These are phyloP conservation scores for Chondrus crispus DNA, from an alignment of 23 red algal genomes.

Conservation along the genomic window DNA sequence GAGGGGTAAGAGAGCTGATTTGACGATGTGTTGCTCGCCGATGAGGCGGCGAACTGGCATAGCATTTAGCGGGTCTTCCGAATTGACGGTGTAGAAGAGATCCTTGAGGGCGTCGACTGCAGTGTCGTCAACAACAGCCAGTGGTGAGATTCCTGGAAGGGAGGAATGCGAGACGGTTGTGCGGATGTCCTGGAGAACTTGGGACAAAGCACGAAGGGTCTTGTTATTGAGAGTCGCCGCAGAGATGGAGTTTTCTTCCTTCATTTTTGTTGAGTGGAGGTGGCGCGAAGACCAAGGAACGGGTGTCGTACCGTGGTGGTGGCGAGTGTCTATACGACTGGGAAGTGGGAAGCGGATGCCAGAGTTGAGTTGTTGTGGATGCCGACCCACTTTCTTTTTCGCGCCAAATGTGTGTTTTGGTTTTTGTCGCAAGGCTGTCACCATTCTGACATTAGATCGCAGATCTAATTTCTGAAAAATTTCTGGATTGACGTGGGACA, in stretches of 20 bases:
- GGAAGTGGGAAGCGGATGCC: too few species aligned
- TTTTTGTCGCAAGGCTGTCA: too few species aligned
- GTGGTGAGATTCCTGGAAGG: slow-evolving; percentile 29
- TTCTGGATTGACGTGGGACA: too few species aligned
- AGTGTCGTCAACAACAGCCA: slow-evolving; percentile 28
- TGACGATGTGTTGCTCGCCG: not conserved
- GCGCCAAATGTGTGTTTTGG: too few species aligned
- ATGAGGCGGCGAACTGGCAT: slow-evolving; percentile 26
- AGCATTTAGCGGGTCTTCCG: slow-evolving; percentile 47
- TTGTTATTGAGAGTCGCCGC: slow-evolving; percentile 21
- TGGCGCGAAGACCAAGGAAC: too few species aligned
- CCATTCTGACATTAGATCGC: too few species aligned
- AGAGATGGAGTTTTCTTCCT: not conserved
- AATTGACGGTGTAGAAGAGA: slow-evolving; percentile 51
- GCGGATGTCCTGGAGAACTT: slow-evolving; percentile 45
- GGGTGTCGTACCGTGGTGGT: too few species aligned
- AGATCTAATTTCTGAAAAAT: too few species aligned
- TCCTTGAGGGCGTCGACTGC: slow-evolving; percentile 35
- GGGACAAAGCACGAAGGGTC: not conserved
- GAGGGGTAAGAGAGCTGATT: slow-evolving; percentile 1
- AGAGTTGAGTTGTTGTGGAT: too few species aligned
- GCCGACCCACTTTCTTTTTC: too few species aligned
- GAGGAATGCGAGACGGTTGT: slow-evolving; percentile 29
- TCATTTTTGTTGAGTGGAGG: not conserved
- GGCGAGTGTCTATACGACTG: too few species aligned